Evolutionary conservation across 306 rosid genomes (phyloP).

Genomic region (Cucumis hystrix): DNA sequence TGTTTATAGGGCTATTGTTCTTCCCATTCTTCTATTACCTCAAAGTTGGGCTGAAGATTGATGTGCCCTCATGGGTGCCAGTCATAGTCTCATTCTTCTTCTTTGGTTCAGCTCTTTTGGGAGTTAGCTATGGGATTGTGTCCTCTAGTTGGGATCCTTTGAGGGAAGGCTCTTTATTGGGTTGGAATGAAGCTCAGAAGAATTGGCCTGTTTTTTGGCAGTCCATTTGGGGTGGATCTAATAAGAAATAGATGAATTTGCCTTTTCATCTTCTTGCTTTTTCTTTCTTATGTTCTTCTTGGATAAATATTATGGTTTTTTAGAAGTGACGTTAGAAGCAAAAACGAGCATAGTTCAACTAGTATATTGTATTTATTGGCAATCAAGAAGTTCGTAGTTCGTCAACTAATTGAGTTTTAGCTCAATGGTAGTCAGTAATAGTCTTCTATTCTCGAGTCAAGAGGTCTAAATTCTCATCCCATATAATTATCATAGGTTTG

Average conservation of each 20-base stretch:
- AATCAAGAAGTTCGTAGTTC: too few species aligned
- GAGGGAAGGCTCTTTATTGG: conserved; percentile 55
- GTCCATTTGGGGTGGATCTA: conserved; percentile 34
- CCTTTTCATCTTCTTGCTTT: neutral
- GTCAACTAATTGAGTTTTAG: too few species aligned
- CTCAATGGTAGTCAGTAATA: too few species aligned
- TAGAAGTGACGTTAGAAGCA: neutral
- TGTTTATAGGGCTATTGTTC: conserved; percentile 56
- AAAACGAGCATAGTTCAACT: too few species aligned
- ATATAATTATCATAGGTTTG: too few species aligned
- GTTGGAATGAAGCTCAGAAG: conserved; percentile 61
- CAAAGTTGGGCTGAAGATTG: conserved; percentile 66
- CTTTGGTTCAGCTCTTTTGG: conserved; percentile 81
- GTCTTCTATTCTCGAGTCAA: too few species aligned
- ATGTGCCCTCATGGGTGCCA: conserved; percentile 92
- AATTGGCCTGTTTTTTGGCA: conserved; percentile 74
- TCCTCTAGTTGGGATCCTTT: conserved; percentile 85
- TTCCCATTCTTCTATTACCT: conserved; percentile 78
- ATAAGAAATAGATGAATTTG: conserved; percentile 18
- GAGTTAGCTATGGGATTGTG: conserved; percentile 93
- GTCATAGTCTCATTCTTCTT: conserved; percentile 72
- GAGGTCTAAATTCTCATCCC: too few species aligned
- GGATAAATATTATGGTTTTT: neutral
- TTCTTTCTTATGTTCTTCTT: neutral
- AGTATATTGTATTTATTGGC: too few species aligned